A percentile compares a stretch with the other conserved stretches of the same genome.
These are phyloP conservation scores for Cytidiella melzeri DNA, from an alignment of 768 basidiomycete genomes.

Conservation along the genomic window DNA sequence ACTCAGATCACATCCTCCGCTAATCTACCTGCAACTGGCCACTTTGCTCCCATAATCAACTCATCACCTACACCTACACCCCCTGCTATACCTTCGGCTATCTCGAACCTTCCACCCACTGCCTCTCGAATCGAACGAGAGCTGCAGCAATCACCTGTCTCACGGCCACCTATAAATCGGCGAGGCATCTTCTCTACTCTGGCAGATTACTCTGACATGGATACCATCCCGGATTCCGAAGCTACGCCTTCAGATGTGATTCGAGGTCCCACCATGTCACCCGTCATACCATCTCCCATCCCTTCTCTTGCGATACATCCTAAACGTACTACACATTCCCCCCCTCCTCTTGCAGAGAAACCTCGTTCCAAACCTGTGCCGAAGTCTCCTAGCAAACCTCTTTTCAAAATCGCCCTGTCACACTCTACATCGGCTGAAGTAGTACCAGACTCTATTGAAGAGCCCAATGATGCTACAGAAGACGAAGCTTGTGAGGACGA, in stretches of 20 bases:
- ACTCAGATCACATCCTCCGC: conserved; percentile 21
- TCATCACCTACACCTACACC: background rate
- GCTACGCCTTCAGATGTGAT: conserved; percentile 30
- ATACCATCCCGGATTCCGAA: conserved; percentile 63
- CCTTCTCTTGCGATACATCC: background rate
- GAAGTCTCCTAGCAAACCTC: too few species aligned
- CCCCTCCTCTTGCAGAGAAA: too few species aligned
- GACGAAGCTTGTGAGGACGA: too few species aligned
- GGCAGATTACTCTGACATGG: conserved; percentile 26
- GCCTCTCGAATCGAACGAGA: background rate
- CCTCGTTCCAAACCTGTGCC: too few species aligned
- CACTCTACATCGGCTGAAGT: background rate
- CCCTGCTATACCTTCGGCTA: conserved; percentile 3
- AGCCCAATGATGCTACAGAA: background rate
- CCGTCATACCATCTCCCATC: conserved; percentile 6
- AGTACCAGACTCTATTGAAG: background rate
- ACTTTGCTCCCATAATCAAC: background rate
- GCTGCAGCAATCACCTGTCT: background rate
- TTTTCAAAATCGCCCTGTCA: too few species aligned
- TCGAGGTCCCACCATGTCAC: conserved; percentile 9
- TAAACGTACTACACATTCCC: too few species aligned
- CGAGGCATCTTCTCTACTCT: conserved; percentile 11
- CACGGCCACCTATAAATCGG: conserved; percentile 2
- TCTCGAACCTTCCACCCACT: conserved; percentile 3
- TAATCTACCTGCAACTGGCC: conserved; percentile 8